phyloP scores from a whole-genome alignment of 2,329 filamentous ascomycete genomes.

The Colletotrichum phormii region DNA sequence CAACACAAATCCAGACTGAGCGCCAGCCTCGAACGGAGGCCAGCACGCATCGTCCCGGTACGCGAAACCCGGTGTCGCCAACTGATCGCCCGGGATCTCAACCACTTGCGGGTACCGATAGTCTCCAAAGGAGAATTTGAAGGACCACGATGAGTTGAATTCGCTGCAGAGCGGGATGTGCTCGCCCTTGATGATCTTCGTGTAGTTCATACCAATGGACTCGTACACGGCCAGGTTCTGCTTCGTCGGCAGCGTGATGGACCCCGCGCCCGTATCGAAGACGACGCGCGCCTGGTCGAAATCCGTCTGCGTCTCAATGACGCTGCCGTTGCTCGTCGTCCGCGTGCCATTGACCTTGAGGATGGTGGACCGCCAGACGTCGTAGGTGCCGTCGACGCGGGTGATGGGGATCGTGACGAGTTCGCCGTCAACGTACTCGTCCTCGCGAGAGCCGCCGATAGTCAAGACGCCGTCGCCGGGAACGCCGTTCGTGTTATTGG shows the following conservation, averaged over 20 bases:
- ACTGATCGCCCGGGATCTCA: slow-evolving; percentile 47
- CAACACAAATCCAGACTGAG: slow-evolving; percentile 41
- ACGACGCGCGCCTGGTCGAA: slow-evolving; percentile 37
- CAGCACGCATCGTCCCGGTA: slow-evolving; percentile 48
- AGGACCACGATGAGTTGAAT: slow-evolving; percentile 50
- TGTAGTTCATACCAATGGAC: slow-evolving; percentile 50
- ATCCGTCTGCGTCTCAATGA: slow-evolving; percentile 7
- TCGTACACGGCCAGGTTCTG: slow-evolving; percentile 44
- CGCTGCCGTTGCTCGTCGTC: slow-evolving; percentile 6
- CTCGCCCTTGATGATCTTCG: slow-evolving; percentile 42
- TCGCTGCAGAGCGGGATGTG: slow-evolving; percentile 49
- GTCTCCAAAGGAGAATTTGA: slow-evolving; percentile 42
- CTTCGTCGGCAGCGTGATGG: slow-evolving; percentile 42
- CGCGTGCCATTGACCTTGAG: slow-evolving; percentile 37
- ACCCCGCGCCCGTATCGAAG: slow-evolving; percentile 49
- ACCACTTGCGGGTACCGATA: slow-evolving; percentile 33
- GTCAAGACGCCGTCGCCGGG: slow-evolving; percentile 43
- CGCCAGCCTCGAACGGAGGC: slow-evolving; percentile 47
- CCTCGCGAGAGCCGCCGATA: slow-evolving; percentile 47
- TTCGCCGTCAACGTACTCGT: slow-evolving; percentile 41
- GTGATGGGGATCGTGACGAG: slow-evolving; percentile 35
- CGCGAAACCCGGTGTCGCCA: slow-evolving; percentile 47
- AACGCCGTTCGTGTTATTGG: slow-evolving; percentile 33
- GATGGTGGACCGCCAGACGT: slow-evolving; percentile 47
- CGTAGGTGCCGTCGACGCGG: slow-evolving; percentile 35